Conservation (phyloP, 1,284 basidiomycete species). For the Puccinia coronata region DNA sequence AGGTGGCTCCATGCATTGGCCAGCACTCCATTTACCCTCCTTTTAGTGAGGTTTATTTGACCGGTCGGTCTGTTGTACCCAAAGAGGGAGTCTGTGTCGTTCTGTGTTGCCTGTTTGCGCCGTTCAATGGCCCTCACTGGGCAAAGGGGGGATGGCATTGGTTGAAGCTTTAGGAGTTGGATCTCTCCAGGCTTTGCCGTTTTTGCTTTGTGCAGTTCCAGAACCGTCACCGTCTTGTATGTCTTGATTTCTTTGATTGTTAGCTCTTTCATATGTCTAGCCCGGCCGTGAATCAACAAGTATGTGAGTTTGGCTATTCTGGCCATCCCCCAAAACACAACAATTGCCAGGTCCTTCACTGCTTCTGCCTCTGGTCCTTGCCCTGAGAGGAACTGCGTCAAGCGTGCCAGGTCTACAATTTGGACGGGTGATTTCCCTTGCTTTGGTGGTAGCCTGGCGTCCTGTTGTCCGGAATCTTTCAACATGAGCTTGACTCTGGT, state of each 20-base stretch:
- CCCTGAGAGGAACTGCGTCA: neutral
- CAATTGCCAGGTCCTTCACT: neutral
- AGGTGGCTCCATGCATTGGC: neutral
- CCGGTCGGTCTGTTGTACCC: too few relatives aligned
- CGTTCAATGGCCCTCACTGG: too few relatives aligned
- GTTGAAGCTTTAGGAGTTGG: too few relatives aligned
- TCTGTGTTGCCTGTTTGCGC: too few relatives aligned
- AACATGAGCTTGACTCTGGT: neutral
- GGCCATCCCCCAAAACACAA: neutral
- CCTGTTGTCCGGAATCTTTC: neutral
- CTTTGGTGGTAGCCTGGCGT: neutral
- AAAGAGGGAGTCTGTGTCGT: too few relatives aligned
- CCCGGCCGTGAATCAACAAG: neutral
- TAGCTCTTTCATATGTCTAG: neutral
- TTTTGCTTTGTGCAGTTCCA: neutral
- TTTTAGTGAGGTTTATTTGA: neutral
- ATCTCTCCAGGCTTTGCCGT: too few relatives aligned
- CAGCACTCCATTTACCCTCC: neutral
- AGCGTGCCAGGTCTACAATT: neutral
- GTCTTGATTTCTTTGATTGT: neutral
- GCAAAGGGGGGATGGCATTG: too few relatives aligned
- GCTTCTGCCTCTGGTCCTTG: neutral
- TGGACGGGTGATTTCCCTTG: neutral
- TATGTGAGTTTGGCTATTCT: neutral
- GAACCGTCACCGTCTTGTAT: neutral